These are phyloP conservation scores for Russula emetica DNA, from an alignment of 768 basidiomycete species.

Conservation along the genomic window DNA sequence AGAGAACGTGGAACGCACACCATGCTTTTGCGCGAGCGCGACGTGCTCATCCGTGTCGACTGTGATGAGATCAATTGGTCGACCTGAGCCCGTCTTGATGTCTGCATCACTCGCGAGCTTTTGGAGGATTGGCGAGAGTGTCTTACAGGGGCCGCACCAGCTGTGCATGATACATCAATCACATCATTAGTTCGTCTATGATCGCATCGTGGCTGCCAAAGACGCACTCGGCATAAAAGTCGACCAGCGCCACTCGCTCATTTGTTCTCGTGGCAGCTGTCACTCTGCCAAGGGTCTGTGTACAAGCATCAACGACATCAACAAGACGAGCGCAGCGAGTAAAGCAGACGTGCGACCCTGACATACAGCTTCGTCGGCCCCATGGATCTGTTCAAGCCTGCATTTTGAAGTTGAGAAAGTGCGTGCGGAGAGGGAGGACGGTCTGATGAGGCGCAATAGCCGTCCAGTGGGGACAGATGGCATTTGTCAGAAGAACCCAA, in stretches of 20 bases:
- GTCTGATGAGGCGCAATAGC: not conserved
- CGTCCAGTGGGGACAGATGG: not conserved
- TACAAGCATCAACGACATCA: slow-evolving; percentile 1
- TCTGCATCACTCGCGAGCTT: slow-evolving; percentile 47
- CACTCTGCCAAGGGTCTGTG: slow-evolving; percentile 37
- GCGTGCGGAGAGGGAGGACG: not conserved
- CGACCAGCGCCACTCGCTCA: slow-evolving; percentile 61
- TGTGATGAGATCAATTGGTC: slow-evolving; percentile 66
- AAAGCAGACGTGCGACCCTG: not conserved
- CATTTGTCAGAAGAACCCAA: not conserved
- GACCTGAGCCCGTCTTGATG: slow-evolving; percentile 48
- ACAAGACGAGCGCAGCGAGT: not conserved
- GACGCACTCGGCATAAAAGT: slow-evolving; percentile 75
- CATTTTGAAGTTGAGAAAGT: slow-evolving; percentile 43
- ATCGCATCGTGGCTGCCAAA: not conserved
- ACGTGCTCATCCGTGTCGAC: slow-evolving; percentile 57
- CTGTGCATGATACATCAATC: slow-evolving; percentile 36
- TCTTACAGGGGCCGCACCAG: slow-evolving; percentile 76
- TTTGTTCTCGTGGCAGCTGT: slow-evolving; percentile 35
- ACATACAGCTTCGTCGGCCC: slow-evolving; percentile 45
- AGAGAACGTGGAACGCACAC: slow-evolving; percentile 36
- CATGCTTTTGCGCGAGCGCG: slow-evolving; percentile 47
- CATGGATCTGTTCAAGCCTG: slow-evolving; percentile 41
- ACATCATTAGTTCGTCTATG: not conserved
- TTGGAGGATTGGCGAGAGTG: slow-evolving; percentile 66